Evolutionary conservation across 495 filamentous ascomycete genomes (phyloP).

Genomic region (Evernia prunastri): DNA sequence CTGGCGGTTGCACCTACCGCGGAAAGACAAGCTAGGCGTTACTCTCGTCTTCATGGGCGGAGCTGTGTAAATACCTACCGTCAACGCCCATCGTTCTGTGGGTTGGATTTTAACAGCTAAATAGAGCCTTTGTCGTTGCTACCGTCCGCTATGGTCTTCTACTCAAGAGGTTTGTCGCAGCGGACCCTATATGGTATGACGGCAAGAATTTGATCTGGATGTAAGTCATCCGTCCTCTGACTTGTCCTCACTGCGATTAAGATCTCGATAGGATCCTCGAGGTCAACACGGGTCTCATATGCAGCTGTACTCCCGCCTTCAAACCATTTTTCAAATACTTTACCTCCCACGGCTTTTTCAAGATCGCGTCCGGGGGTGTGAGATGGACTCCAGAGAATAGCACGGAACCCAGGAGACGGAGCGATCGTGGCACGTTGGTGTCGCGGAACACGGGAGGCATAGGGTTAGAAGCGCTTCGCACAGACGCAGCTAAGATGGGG

Average conservation of each 20-base stretch:
- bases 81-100: too few relatives aligned
- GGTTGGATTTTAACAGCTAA: too few relatives aligned
- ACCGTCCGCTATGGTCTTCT: background rate
- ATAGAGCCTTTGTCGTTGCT: background rate
- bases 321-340: conserved; percentile 6
- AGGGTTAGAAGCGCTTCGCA: background rate
- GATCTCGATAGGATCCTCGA: conserved; percentile 30
- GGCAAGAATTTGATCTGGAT: conserved; percentile 3
- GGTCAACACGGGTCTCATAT: conserved; percentile 41
- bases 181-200: conserved; percentile 28
- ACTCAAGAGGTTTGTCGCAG: background rate
- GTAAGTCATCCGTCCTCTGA: background rate
- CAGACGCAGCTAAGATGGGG: background rate
- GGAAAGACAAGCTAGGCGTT: conserved; percentile 37
- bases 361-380: background rate
- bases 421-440: background rate
- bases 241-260: background rate
- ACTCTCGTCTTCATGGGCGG: conserved; percentile 40
- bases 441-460: background rate
- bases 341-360: background rate
- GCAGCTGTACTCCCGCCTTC: conserved; percentile 25
- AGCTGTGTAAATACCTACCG: conserved; percentile 27
- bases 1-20: conserved; percentile 35
- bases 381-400: background rate
- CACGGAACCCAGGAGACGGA: background rate